phyloP scores from a whole-genome alignment of 768 basidiomycete species.

The Kwoniella botswanensis region DNA sequence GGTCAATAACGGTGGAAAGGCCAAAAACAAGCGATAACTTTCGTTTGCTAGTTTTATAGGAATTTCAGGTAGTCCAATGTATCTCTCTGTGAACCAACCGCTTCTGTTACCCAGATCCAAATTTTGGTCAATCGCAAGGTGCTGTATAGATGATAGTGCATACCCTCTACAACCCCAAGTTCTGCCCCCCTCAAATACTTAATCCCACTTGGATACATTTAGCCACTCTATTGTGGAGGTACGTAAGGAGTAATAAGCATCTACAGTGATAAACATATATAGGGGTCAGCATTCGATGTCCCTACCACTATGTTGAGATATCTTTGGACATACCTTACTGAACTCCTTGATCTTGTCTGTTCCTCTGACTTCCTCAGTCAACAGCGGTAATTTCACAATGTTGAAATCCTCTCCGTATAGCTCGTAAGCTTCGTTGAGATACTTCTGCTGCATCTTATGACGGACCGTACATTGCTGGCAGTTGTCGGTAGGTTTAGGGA shows the following conservation, averaged over 20 bases:
- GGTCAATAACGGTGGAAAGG: no score
- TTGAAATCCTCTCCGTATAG: slow-evolving; percentile 99
- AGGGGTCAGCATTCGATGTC: neutral
- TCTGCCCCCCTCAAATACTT: neutral
- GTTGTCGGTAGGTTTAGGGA: slow-evolving; percentile 88
- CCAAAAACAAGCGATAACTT: no score
- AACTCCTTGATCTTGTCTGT: slow-evolving; percentile 91
- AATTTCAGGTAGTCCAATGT: no score
- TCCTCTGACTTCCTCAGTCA: slow-evolving; percentile 96
- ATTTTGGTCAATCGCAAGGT: neutral
- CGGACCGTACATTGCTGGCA: slow-evolving; percentile 95
- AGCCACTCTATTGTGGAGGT: slow-evolving; percentile 58
- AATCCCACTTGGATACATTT: neutral
- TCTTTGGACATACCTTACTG: slow-evolving; percentile 64
- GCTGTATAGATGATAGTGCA: neutral
- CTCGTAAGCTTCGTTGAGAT: slow-evolving; percentile 92
- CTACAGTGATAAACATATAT: slow-evolving; percentile 25
- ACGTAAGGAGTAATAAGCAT: slow-evolving; percentile 84
- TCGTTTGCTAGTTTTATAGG: no score
- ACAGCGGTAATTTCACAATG: slow-evolving; percentile 86
- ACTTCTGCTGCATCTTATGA: slow-evolving; percentile 98
- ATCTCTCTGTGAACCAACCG: no score
- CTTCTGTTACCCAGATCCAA: neutral
- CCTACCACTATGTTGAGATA: neutral
- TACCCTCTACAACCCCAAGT: neutral